A percentile compares a stretch with the other conserved stretches of the same genome.
phyloP scores from a whole-genome alignment of 768 basidiomycete genomes.

The Termitomyces sp. region DNA sequence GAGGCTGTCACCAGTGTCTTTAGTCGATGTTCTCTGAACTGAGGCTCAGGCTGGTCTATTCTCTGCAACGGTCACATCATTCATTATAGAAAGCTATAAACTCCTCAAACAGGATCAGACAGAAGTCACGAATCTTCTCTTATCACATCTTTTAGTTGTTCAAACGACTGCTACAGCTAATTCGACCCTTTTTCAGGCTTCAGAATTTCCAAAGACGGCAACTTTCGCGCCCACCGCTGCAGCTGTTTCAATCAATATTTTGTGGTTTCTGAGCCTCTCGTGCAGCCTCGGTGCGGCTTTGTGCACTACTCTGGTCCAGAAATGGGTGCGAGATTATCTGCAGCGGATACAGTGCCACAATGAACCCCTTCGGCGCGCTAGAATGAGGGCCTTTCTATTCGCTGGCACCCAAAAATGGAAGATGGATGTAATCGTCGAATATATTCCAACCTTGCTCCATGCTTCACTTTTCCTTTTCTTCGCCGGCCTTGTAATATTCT shows the following conservation, averaged over 20 bases:
- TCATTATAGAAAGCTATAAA: slow-evolving; percentile 25
- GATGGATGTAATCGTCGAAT: neutral
- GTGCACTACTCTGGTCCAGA: slow-evolving; percentile 18
- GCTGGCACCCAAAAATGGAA: slow-evolving; percentile 1
- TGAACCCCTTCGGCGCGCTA: neutral
- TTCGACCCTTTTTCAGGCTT: neutral
- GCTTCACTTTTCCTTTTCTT: slow-evolving; percentile 6
- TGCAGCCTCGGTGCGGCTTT: slow-evolving; percentile 21
- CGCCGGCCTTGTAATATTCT: slow-evolving; percentile 2
- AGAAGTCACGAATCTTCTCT: slow-evolving; percentile 17
- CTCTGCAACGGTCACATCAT: slow-evolving; percentile 31
- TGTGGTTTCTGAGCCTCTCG: slow-evolving; percentile 24
- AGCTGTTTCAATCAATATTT: slow-evolving; percentile 20
- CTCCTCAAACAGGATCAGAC: slow-evolving; percentile 23
- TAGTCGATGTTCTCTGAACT: neutral
- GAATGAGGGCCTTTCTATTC: slow-evolving; percentile 2
- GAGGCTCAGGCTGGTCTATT: slow-evolving; percentile 32
- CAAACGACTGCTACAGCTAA: slow-evolving; percentile 1
- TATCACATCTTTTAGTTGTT: slow-evolving; percentile 15
- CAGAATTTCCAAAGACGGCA: neutral
- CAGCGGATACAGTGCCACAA: slow-evolving; percentile 1
- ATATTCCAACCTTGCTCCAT: slow-evolving; percentile 5
- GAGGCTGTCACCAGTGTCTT: neutral
- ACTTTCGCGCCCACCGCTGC: slow-evolving; percentile 7
- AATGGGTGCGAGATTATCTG: slow-evolving; percentile 1